A percentile compares a stretch with the other conserved stretches of the same genome.
phyloP scores from a whole-genome alignment of 2,329 filamentous ascomycete species.

The Penicillium sumatraense region DNA sequence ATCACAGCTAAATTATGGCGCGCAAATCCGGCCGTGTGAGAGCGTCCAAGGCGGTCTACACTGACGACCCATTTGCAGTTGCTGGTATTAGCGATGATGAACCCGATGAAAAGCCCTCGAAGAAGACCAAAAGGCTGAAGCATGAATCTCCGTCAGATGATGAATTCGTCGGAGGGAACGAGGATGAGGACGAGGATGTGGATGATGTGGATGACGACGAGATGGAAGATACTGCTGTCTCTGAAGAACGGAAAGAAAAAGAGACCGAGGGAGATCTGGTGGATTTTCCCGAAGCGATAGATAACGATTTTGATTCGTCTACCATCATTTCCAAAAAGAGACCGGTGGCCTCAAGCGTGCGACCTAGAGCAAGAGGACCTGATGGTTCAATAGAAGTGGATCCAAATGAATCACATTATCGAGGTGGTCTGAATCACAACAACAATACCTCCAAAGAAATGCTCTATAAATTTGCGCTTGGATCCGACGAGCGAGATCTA shows the following conservation, averaged over 20 bases:
- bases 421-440: slow-evolving; percentile 41
- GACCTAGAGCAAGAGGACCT: slow-evolving; percentile 18
- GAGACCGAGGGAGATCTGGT: slow-evolving; percentile 23
- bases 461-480: slow-evolving; percentile 57
- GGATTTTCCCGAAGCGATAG: slow-evolving; percentile 24
- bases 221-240: slow-evolving; percentile 21
- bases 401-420: slow-evolving; percentile 37
- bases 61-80: slow-evolving; percentile 40
- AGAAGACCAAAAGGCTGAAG: slow-evolving; percentile 21
- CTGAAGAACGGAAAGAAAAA: slow-evolving; percentile 21
- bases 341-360: not conserved
- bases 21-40: slow-evolving; percentile 42
- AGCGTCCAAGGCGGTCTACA: slow-evolving; percentile 37
- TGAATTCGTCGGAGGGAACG: slow-evolving; percentile 35
- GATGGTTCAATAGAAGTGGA: slow-evolving; percentile 24
- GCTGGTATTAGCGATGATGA: slow-evolving; percentile 39
- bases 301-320: slow-evolving; percentile 4
- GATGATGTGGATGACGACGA: slow-evolving; percentile 26
- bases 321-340: slow-evolving; percentile 12
- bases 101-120: slow-evolving; percentile 20
- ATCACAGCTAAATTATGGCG: slow-evolving; percentile 26
- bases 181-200: slow-evolving; percentile 22
- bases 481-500: slow-evolving; percentile 56
- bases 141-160: slow-evolving; percentile 37
- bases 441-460: slow-evolving; percentile 47